These are phyloP conservation scores for Phialocephala subalpina DNA, from an alignment of 2,329 filamentous ascomycete genomes.

Conservation along the genomic window DNA sequence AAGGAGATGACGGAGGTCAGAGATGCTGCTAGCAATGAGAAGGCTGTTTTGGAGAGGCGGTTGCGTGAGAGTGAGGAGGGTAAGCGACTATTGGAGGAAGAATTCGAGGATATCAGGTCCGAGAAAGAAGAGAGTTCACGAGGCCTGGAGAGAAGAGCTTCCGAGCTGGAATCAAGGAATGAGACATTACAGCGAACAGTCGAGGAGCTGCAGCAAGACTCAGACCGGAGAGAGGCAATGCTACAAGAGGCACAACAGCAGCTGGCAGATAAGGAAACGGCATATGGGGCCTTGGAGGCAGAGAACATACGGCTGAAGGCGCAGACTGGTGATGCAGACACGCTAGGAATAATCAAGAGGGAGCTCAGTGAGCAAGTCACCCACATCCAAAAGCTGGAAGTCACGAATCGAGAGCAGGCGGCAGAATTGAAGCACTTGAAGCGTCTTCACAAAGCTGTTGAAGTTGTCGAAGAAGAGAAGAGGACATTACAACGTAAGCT, in stretches of 20 bases:
- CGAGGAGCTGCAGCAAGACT: constrained; percentile 56
- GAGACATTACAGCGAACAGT: constrained; percentile 63
- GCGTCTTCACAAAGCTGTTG: constrained; percentile 84
- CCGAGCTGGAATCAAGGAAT: constrained; percentile 68
- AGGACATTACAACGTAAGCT: constrained; percentile 80
- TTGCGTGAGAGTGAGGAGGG: constrained; percentile 77
- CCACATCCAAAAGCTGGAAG: constrained; percentile 88
- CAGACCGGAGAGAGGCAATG: constrained; percentile 44
- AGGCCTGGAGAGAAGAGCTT: constrained; percentile 64
- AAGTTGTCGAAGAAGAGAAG: constrained; percentile 96
- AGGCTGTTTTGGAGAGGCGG: constrained; percentile 72
- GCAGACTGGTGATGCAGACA: constrained; percentile 86
- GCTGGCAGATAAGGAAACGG: constrained; percentile 71
- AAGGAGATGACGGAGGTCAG: constrained; percentile 61
- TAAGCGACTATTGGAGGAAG: constrained; percentile 77
- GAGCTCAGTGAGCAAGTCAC: constrained; percentile 91
- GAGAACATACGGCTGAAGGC: constrained; percentile 87
- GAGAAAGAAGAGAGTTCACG: constrained; percentile 76
- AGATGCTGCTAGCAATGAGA: constrained; percentile 60
- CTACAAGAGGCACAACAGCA: constrained; percentile 43
- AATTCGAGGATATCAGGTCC: constrained; percentile 74
- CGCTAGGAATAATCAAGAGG: constrained; percentile 82
- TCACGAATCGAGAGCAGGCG: constrained; percentile 79
- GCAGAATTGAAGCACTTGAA: constrained; percentile 83
- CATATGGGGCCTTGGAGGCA: constrained; percentile 79